phyloP scores from a whole-genome alignment of 1,284 basidiomycete species.

The Austropuccinia psidii region DNA sequence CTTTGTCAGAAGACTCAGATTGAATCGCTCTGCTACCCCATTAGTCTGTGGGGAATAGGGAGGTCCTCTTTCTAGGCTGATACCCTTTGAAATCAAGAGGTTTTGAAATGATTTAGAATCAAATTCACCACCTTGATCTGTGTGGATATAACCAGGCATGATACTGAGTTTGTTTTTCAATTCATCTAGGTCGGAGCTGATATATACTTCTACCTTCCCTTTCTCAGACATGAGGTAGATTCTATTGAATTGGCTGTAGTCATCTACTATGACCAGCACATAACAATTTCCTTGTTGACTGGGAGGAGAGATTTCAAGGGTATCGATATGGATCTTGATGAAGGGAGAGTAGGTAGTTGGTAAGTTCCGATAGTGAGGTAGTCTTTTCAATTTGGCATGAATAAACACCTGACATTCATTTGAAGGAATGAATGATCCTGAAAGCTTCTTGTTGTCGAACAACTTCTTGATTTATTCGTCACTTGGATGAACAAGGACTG shows the following conservation, averaged over 20 bases:
- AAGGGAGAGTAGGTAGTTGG: too few relatives aligned
- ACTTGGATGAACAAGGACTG: neutral
- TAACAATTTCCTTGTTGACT: neutral
- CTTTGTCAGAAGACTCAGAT: neutral
- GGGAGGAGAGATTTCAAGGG: neutral
- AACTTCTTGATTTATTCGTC: neutral
- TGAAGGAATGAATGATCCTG: neutral
- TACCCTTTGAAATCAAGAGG: too few relatives aligned
- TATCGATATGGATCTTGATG: neutral
- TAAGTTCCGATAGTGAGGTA: too few relatives aligned
- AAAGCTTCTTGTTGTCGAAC: neutral
- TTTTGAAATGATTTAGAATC: neutral
- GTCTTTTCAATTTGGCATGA: neutral
- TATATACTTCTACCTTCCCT: neutral
- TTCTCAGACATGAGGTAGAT: conserved; percentile 2
- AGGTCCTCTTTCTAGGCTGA: neutral
- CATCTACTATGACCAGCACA: neutral
- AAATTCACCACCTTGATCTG: conserved; percentile 5
- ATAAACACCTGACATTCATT: neutral
- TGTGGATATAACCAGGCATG: neutral
- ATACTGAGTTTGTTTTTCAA: neutral
- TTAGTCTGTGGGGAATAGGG: neutral
- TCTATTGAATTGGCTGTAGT: neutral
- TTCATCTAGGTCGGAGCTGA: neutral
- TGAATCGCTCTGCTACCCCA: neutral